Percentiles rank a stretch among this genome's conserved stretches.
phyloP scores from a whole-genome alignment of 192 early-diverging fungal genomes.

The Backusella morwellensis region DNA sequence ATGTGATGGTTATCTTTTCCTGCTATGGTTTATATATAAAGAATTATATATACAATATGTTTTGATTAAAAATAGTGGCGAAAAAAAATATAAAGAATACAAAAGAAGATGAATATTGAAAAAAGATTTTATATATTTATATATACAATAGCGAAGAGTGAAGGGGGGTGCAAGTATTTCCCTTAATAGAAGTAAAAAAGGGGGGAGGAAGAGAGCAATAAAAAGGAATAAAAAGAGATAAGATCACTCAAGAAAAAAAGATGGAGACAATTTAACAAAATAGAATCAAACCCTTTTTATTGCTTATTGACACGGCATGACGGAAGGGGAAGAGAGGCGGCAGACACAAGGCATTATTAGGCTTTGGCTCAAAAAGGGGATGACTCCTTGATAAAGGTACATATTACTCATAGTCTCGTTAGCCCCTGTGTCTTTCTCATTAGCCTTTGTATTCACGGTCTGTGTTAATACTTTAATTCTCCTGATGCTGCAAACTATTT shows the following conservation, averaged over 20 bases:
- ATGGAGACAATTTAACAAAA: conserved; percentile 5
- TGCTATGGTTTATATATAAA: neutral
- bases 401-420: neutral
- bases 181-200: conserved; percentile 5
- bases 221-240: conserved; percentile 6
- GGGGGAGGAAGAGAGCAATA: neutral
- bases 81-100: conserved; percentile 7
- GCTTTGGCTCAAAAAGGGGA: conserved; percentile 8
- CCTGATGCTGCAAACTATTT: neutral
- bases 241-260: neutral
- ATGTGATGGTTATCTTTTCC: neutral
- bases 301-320: conserved; percentile 16
- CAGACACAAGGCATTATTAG: conserved; percentile 15
- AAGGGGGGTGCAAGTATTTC: neutral
- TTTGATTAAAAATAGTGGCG: neutral
- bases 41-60: neutral
- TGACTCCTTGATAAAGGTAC: conserved; percentile 5
- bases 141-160: conserved; percentile 2
- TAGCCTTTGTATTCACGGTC: neutral
- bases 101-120: conserved; percentile 5
- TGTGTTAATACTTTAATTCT: neutral
- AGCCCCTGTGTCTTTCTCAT: neutral
- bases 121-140: neutral
- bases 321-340: conserved; percentile 14
- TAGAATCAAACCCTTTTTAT: conserved; percentile 12